Evolutionary conservation across 352 stramenopile genomes (phyloP), one percentile per base, ranked within the genome.

Genomic region (Elongisporangium prolatum): DNA sequence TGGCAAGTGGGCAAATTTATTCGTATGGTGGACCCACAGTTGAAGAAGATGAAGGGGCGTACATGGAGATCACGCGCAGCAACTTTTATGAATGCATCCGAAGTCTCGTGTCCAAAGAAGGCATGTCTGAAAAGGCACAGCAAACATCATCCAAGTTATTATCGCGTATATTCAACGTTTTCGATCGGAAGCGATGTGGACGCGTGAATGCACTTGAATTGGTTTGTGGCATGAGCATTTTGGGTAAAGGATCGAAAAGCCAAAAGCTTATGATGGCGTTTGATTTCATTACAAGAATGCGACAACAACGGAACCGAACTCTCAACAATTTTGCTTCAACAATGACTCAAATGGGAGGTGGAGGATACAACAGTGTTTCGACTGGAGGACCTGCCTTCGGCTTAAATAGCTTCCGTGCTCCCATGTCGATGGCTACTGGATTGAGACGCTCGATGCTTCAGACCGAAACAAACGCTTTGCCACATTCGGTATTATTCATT

Each of bases 21-120:
- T 91, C 84, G 40, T 93, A 93, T 52, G 80, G 79, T 34, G 34
- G 34, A 13, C 34, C 34, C 34, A 73, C 74, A 9, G 75, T 92
- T 13, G 83, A 92, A 61, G 84, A 94, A 72, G 84, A 94, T 25
- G 80, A 92, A 72, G 84, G 82, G n/a, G 81, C 80, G 10, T 92
- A 93, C 44, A 60, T 94, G 14, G 72, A 89, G 22, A 70, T 96
- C 18, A 90, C 83, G 6, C 71, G 86, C 20, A 75, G 72, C 34
- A 92, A 86, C 61, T 96, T 94, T 52, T 96, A 96, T 58, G 79
- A 91, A 58, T 96, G 86, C 54, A 86, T 96, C 25, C 86, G 86
- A 20, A 91, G 77, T 54, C 59, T 96, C 22, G 85, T 96, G 14
- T 71, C 81, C 2, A 91, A 89, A 52, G 67, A 90, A 14, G 71